Conservation (phyloP, 495 filamentous ascomycete species). For the Lophium mytilinum region DNA sequence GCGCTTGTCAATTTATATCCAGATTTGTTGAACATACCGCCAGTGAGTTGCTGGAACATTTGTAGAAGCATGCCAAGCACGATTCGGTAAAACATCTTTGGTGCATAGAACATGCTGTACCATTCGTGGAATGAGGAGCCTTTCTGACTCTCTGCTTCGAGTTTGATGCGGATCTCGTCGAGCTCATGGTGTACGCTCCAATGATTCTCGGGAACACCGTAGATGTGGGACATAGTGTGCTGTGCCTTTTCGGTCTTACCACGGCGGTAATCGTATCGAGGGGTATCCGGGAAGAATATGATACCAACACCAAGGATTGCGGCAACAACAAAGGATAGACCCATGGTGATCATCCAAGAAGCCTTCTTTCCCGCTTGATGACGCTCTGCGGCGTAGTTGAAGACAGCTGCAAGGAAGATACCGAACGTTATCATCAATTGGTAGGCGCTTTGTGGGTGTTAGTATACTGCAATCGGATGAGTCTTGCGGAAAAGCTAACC, state of each 20-base stretch:
- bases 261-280: slow-evolving; percentile 33
- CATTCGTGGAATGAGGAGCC: slow-evolving; percentile 6
- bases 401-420: slow-evolving; percentile 72
- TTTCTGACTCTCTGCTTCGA: slow-evolving; percentile 22
- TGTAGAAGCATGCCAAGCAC: slow-evolving; percentile 23
- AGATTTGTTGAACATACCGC: slow-evolving; percentile 33
- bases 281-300: slow-evolving; percentile 30
- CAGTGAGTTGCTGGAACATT: slow-evolving; percentile 24
- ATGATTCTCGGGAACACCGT: slow-evolving; percentile 58
- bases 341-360: slow-evolving; percentile 76
- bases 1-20: not conserved
- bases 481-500: slow-evolving; percentile 9
- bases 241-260: slow-evolving; percentile 45
- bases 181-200: slow-evolving; percentile 61
- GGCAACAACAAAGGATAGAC: slow-evolving; percentile 68
- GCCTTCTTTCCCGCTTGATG: slow-evolving; percentile 41
- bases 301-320: slow-evolving; percentile 59
- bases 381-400: slow-evolving; percentile 67
- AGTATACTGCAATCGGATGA: not conserved
- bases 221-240: slow-evolving; percentile 58
- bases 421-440: slow-evolving; percentile 84
- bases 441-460: slow-evolving; percentile 47
- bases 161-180: slow-evolving; percentile 43
- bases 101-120: slow-evolving; percentile 25
- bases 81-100: slow-evolving; percentile 21